Conservation (phyloP, 1,284 basidiomycete species). For the Sanghuangporus baumii region DNA sequence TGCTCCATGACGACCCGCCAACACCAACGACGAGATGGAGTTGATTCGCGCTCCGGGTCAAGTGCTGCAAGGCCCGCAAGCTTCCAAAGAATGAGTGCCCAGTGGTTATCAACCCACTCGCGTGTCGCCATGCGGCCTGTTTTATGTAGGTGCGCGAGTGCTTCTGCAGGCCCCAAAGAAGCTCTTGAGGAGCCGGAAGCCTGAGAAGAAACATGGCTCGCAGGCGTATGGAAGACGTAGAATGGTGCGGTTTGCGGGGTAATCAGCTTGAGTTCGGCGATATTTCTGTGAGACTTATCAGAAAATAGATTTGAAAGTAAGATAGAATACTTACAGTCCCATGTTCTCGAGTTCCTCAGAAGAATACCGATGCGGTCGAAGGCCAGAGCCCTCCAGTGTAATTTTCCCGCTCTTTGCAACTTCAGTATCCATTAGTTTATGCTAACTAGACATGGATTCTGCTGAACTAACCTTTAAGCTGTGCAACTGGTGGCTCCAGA, state of each 20-base stretch:
- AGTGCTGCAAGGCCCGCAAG: constrained; percentile 77
- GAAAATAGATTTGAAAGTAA: constrained; percentile 4
- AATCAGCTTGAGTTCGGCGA: constrained; percentile 52
- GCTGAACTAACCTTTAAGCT: background rate
- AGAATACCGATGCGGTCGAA: constrained; percentile 54
- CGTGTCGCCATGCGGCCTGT: constrained; percentile 58
- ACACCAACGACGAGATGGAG: constrained; percentile 59
- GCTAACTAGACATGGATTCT: background rate
- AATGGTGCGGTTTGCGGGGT: constrained; percentile 52
- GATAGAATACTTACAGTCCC: constrained; percentile 50
- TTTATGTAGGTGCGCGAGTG: constrained; percentile 44
- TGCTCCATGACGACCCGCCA: constrained; percentile 79
- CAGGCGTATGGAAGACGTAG: constrained; percentile 55
- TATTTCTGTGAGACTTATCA: constrained; percentile 36
- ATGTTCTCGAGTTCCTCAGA: constrained; percentile 44
- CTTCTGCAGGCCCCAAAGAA: constrained; percentile 47
- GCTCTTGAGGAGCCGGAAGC: constrained; percentile 20
- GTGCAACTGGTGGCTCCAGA: background rate
- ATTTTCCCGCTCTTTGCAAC: background rate
- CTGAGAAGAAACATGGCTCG: constrained; percentile 19
- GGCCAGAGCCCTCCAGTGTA: constrained; percentile 44
- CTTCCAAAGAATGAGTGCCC: constrained; percentile 91
- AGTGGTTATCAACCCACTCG: constrained; percentile 90
- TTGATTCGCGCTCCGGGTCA: constrained; percentile 55
- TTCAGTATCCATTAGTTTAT: background rate